Base-by-base conservation (phyloP, 441 rosid genomes). In the Breynia disticha region DNA sequence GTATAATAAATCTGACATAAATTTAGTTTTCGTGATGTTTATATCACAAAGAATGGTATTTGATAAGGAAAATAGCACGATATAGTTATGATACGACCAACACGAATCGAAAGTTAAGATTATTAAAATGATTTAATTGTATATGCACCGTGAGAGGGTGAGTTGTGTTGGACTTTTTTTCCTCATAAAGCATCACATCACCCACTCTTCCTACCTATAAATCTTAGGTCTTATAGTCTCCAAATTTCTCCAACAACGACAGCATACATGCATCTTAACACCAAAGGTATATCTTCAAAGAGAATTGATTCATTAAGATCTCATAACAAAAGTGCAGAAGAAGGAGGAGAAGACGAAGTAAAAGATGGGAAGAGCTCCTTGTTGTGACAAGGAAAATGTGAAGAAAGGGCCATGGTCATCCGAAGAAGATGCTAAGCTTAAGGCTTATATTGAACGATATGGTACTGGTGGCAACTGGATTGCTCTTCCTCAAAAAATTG, bases 351-450 rank as follows among this genome's bases (percentile, higher is more conserved):
- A 55, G n/a, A 19, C 18, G 10, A 8, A 18, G 54, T 15, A 60
- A 53, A 48, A 67, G 54, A 91, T 88, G 98, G 98, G 98, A 64
- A 78, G 98, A 73, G 98, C 96, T 64, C 98, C 98, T 16, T 91
- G 98, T 50, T 91, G 98, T 51, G 98, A 91, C 66, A 91, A 91
- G 78, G 79, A 78, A 35, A 91, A 82, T 63, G 96, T 87, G 52
- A 91, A 91, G 78, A 87, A 73, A 64, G 98, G 98, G n/a, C 98
- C 98, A 46, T 91, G 98, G 98, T 83, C 96, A 37, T 90, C 96
- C 15, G 97, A 90, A 70, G 97, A 87, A 55, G 96, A 87, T 72
- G 83, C 78, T 50, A 90, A 77, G 81, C 98, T 90, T 65, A 90
- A 90, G 73, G 86, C 81, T 57, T 87, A 81, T 43, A 90, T 90